A percentile compares a stretch with the other conserved stretches of the same genome.
These are phyloP conservation scores for Pythium pyrilobum DNA, from an alignment of 352 stramenopile species.

Conservation along the genomic window DNA sequence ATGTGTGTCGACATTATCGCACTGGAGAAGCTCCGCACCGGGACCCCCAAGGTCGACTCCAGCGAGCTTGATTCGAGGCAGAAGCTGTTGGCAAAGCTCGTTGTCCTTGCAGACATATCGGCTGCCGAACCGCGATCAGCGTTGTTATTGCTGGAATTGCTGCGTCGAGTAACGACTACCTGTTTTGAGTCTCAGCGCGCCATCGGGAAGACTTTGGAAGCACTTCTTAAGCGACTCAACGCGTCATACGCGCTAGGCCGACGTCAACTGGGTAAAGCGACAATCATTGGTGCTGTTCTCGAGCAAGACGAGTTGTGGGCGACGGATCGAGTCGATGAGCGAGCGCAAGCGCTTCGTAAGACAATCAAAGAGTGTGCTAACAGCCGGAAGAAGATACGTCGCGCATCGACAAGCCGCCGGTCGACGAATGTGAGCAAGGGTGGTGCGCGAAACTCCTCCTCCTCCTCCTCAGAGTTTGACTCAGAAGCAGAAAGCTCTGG, in stretches of 20 bases:
- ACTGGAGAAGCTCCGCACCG: slow-evolving; percentile 37
- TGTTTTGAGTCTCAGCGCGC: slow-evolving; percentile 39
- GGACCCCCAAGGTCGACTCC: slow-evolving; percentile 9
- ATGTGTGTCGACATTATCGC: slow-evolving; percentile 68
- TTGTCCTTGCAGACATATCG: slow-evolving; percentile 45
- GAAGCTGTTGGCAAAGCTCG: slow-evolving; percentile 50
- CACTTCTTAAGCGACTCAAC: slow-evolving; percentile 35
- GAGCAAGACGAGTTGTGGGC: slow-evolving; percentile 52
- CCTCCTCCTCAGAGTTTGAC: slow-evolving; percentile 4
- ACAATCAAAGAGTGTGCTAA: slow-evolving; percentile 30
- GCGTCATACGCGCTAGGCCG: slow-evolving; percentile 16
- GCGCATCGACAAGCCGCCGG: slow-evolving; percentile 17
- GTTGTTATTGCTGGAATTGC: slow-evolving; percentile 41
- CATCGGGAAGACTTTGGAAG: slow-evolving; percentile 40
- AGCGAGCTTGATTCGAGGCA: slow-evolving; percentile 36
- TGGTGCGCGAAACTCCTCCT: slow-evolving; percentile 1
- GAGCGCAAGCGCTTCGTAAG: slow-evolving; percentile 27
- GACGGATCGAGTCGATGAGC: slow-evolving; percentile 36
- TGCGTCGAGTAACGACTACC: slow-evolving; percentile 36
- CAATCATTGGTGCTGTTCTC: slow-evolving; percentile 18
- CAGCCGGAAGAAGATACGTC: slow-evolving; percentile 22
- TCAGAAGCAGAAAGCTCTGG: slow-evolving; percentile 4
- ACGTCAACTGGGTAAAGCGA: slow-evolving; percentile 32
- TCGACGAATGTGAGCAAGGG: slow-evolving; percentile 17
- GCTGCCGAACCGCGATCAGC: slow-evolving; percentile 44